Percentiles rank a stretch among this genome's conserved stretches.
These are phyloP conservation scores for Penicillium sp. DNA, from an alignment of 2,329 filamentous ascomycete species.

Conservation along the genomic window DNA sequence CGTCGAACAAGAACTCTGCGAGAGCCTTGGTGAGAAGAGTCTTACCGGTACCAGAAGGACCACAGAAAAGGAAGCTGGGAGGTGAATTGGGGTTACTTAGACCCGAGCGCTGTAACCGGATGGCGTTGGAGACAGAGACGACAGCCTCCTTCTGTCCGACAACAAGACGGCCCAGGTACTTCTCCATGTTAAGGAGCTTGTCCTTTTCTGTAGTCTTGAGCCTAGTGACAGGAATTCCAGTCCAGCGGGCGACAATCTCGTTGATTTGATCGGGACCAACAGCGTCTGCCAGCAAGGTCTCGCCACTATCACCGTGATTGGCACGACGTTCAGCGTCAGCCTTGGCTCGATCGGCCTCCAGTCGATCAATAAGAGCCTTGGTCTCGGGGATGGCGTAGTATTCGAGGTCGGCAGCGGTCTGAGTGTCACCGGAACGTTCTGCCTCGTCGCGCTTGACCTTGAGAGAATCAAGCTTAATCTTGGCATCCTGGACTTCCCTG, in stretches of 20 bases:
- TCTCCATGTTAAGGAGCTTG: conserved; percentile 97
- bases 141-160: conserved; percentile 94
- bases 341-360: conserved; percentile 73
- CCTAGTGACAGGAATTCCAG: conserved; percentile 93
- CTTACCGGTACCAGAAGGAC: conserved; percentile 96
- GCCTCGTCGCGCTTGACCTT: conserved; percentile 90
- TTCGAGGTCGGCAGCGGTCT: conserved; percentile 84
- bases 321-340: conserved; percentile 63
- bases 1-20: conserved; percentile 96
- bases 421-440: conserved; percentile 76
- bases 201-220: conserved; percentile 95
- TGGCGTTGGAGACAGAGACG: conserved; percentile 86
- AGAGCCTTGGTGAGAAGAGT: conserved; percentile 94
- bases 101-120: conserved; percentile 88
- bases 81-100: conserved; percentile 94
- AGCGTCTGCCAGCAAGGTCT: conserved; percentile 77
- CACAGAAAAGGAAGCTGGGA: conserved; percentile 97
- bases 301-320: conserved; percentile 55
- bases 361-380: conserved; percentile 67
- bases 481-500: conserved; percentile 87
- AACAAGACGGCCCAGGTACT: conserved; percentile 72
- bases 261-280: conserved; percentile 98
- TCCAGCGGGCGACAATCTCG: conserved; percentile 94
- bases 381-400: conserved; percentile 98
- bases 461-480: conserved; percentile 87